These are phyloP conservation scores for Prunus fruticosa DNA, from an alignment of 306 rosid genomes.

Conservation along the genomic window DNA sequence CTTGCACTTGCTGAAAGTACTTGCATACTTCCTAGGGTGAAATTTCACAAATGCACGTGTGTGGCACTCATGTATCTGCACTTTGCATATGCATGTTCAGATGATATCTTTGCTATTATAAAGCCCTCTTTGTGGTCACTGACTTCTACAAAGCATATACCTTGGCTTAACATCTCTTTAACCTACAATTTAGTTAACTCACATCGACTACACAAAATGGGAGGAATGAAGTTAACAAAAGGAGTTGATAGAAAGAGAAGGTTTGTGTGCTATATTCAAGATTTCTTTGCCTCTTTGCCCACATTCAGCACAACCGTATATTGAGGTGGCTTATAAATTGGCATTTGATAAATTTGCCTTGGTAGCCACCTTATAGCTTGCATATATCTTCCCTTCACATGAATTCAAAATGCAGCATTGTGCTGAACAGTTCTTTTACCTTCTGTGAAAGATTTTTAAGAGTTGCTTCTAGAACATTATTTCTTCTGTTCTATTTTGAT, in stretches of 20 bases:
- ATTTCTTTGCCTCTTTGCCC: background rate
- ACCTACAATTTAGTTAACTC: background rate
- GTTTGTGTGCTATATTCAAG: background rate
- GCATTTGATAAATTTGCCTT: too few relatives aligned
- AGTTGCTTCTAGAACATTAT: too few relatives aligned
- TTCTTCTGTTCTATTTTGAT: too few relatives aligned
- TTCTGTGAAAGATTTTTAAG: too few relatives aligned
- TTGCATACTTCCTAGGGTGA: background rate
- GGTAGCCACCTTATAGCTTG: too few relatives aligned
- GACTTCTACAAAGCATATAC: background rate
- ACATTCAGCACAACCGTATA: background rate
- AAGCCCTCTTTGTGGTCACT: background rate
- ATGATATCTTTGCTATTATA: background rate
- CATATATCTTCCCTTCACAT: too few relatives aligned
- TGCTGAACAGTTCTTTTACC: too few relatives aligned
- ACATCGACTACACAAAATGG: background rate
- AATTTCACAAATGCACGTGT: background rate
- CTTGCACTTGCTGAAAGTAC: background rate
- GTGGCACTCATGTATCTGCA: background rate
- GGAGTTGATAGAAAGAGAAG: background rate
- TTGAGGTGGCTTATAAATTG: too few relatives aligned
- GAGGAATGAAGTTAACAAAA: background rate
- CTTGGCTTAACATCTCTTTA: background rate
- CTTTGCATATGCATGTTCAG: background rate
- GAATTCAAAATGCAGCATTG: too few relatives aligned